A percentile compares a stretch with the other conserved stretches of the same genome.
Evolutionary conservation across 129 eudicot genomes (phyloP).

Genomic region (Erigeron canadensis): DNA sequence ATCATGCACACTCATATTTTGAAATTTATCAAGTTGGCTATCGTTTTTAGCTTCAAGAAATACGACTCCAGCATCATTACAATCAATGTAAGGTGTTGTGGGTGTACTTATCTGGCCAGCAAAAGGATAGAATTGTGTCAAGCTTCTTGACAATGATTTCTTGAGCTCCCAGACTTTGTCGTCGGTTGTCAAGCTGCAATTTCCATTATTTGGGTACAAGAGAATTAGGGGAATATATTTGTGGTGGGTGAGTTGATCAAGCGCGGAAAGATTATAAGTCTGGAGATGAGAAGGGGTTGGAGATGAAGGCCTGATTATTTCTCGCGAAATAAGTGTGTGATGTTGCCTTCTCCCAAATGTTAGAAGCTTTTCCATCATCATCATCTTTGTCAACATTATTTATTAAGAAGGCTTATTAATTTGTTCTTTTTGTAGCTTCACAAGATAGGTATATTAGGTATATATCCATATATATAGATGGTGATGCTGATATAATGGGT

Average conservation of each 20-base stretch:
- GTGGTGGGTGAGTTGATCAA: neutral
- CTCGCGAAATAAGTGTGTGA: neutral
- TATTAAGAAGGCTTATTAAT: too few relatives aligned
- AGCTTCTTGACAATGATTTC: slow-evolving; percentile 15
- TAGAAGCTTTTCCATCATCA: neutral
- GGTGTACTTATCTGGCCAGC: slow-evolving; percentile 16
- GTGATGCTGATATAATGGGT: too few relatives aligned
- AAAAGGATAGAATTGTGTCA: slow-evolving; percentile 31
- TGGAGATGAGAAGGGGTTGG: neutral
- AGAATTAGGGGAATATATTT: neutral
- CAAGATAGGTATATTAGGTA: too few relatives aligned
- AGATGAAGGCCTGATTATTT: neutral
- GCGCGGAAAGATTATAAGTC: neutral
- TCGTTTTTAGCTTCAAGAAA: slow-evolving; percentile 18
- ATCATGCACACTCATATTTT: neutral
- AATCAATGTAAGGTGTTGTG: slow-evolving; percentile 9
- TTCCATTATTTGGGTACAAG: neutral
- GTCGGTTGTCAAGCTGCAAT: neutral
- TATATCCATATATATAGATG: too few relatives aligned
- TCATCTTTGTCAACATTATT: too few relatives aligned
- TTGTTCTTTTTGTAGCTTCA: too few relatives aligned
- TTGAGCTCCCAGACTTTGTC: neutral
- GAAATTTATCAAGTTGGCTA: neutral
- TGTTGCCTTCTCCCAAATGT: neutral
- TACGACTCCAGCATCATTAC: slow-evolving; percentile 39